Evolutionary conservation across 371 early-diverging fungal species (phyloP).

Genomic region (Choanephora cucurbitarum): DNA sequence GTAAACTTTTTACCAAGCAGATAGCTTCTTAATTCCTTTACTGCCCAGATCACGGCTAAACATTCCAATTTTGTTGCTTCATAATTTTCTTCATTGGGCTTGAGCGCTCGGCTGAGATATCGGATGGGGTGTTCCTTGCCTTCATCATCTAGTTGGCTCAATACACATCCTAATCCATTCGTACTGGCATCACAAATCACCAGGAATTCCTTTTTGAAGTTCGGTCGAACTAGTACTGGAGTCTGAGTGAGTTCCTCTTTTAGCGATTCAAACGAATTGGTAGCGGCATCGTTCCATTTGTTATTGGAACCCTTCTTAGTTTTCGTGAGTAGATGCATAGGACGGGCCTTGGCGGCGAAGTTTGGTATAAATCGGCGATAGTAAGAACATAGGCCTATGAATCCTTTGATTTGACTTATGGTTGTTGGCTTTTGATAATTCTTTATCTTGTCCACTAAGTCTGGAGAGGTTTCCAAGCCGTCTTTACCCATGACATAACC

Average conservation of each 20-base stretch:
- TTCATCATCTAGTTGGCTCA: not conserved
- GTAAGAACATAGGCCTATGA: conserved; percentile 31
- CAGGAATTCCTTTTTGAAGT: too few relatives aligned
- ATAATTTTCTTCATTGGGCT: conserved; percentile 6
- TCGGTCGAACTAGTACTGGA: too few relatives aligned
- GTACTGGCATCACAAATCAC: conserved; percentile 18
- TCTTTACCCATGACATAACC: conserved; percentile 33
- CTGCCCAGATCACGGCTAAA: conserved; percentile 1
- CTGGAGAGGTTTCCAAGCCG: conserved; percentile 28
- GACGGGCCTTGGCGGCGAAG: conserved; percentile 2
- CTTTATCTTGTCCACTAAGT: conserved; percentile 1
- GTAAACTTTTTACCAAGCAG: not conserved
- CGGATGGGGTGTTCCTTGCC: conserved; percentile 7
- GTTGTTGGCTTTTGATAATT: conserved; percentile 34
- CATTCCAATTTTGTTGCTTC: conserved; percentile 2
- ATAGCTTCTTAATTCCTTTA: not conserved
- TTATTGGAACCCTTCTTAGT: conserved; percentile 20
- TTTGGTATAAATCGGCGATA: conserved; percentile 36
- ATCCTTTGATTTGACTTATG: conserved; percentile 49
- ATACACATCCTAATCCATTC: not conserved
- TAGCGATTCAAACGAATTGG: conserved; percentile 22
- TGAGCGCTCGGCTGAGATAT: conserved; percentile 6
- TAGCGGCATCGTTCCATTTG: conserved; percentile 16
- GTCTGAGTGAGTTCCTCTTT: conserved; percentile 11
- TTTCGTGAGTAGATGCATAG: conserved; percentile 31